phyloP scores from a whole-genome alignment of 2,329 filamentous ascomycete species.

The Arthrobotrys entomopaga region DNA sequence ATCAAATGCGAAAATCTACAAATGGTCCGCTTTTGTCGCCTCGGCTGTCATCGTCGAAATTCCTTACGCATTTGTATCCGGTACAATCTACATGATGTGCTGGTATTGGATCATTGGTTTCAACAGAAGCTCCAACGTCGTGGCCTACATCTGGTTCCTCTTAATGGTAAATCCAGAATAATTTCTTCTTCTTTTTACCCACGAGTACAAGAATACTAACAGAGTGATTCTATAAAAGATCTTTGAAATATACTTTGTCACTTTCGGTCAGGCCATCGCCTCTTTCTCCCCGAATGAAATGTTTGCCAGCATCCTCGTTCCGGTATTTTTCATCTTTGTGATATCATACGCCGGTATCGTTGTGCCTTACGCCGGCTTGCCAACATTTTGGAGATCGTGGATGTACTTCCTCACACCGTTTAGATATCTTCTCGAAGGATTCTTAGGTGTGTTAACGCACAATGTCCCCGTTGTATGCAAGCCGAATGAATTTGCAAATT shows the following conservation, averaged over 20 bases:
- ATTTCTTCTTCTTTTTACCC: too few relatives aligned
- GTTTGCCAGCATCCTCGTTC: constrained; percentile 73
- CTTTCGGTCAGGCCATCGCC: constrained; percentile 75
- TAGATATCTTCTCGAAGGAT: constrained; percentile 73
- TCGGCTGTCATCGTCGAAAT: constrained; percentile 75
- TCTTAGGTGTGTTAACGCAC: constrained; percentile 69
- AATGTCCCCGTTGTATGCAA: constrained; percentile 69
- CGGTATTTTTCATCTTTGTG: constrained; percentile 75
- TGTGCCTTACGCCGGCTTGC: constrained; percentile 73
- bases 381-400: constrained; percentile 73
- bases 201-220: too few relatives aligned
- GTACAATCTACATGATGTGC: constrained; percentile 72
- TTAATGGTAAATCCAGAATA: constrained; percentile 65
- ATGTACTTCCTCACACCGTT: constrained; percentile 77
- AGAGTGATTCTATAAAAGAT: constrained; percentile 12
- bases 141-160: constrained; percentile 72
- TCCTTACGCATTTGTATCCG: constrained; percentile 74
- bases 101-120: constrained; percentile 66
- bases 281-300: constrained; percentile 74
- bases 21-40: constrained; percentile 76
- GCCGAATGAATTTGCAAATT: constrained; percentile 70
- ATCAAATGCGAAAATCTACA: constrained; percentile 81
- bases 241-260: constrained; percentile 74
- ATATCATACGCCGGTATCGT: constrained; percentile 79
- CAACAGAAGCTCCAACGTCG: constrained; percentile 64